Evolutionary conservation across 306 rosid genomes (phyloP).

Genomic region (Ochetophila trinervis): DNA sequence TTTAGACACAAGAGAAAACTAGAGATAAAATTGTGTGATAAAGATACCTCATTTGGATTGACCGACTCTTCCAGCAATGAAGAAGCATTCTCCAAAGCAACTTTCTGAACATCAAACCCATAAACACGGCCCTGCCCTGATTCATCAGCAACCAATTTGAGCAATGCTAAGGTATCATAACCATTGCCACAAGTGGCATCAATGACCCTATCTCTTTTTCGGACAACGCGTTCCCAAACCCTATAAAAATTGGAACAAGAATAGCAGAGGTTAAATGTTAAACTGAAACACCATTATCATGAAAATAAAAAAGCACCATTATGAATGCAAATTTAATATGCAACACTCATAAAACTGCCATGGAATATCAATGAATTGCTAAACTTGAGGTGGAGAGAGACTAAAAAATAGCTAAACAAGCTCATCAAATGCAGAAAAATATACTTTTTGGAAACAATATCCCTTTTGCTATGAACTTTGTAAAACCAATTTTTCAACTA

Average conservation of each 20-base stretch:
- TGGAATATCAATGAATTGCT: too few species aligned
- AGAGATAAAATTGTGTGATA: background rate
- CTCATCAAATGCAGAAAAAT: background rate
- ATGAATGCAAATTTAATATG: background rate
- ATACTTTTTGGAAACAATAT: background rate
- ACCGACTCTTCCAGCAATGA: conserved; percentile 53
- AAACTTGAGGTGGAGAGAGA: too few species aligned
- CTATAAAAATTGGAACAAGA: too few species aligned
- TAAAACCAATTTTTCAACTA: too few species aligned
- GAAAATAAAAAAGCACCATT: background rate
- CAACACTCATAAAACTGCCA: background rate
- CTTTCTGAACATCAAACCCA: conserved; percentile 69
- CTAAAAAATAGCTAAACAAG: background rate
- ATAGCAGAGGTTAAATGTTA: too few species aligned
- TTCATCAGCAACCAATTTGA: conserved; percentile 73
- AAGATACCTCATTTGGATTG: conserved; percentile 47
- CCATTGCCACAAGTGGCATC: too few species aligned
- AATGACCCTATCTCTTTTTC: too few species aligned
- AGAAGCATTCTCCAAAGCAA: too few species aligned
- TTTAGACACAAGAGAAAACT: background rate
- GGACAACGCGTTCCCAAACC: too few species aligned
- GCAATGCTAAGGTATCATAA: conserved; percentile 75
- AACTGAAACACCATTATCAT: background rate
- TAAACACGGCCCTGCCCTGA: conserved; percentile 55
- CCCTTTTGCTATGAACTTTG: background rate